These are phyloP conservation scores for Papiliotrema nemorosa DNA, from an alignment of 1,284 basidiomycete genomes.

Conservation along the genomic window DNA sequence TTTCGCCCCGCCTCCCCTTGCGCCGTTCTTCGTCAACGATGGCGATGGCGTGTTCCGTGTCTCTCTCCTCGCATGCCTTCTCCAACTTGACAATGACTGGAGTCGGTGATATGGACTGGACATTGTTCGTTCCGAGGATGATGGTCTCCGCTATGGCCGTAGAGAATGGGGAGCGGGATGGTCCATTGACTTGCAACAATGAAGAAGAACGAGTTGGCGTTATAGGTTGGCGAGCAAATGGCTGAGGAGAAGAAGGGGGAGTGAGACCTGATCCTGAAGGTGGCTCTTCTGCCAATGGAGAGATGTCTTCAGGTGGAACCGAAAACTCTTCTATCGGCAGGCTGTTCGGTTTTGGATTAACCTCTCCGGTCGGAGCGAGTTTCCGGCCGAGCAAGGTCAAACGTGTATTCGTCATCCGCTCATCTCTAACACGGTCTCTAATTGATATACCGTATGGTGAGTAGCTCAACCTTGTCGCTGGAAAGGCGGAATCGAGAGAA, in stretches of 20 bases:
- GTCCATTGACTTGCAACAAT: constrained; percentile 9
- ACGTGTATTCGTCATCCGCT: constrained; percentile 29
- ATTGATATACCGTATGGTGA: constrained; percentile 47
- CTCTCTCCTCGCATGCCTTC: constrained; percentile 37
- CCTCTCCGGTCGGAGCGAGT: constrained; percentile 14
- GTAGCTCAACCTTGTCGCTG: constrained; percentile 35
- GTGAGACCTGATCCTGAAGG: constrained; percentile 42
- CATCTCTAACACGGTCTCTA: constrained; percentile 40
- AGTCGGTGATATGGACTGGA: constrained; percentile 46
- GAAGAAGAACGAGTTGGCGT: constrained; percentile 20
- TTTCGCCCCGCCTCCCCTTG: constrained; percentile 38
- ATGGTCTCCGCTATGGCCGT: constrained; percentile 45
- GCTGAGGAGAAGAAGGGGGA: constrained; percentile 37
- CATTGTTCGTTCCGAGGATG: constrained; percentile 42
- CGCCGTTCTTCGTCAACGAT: constrained; percentile 46
- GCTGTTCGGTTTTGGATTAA: neutral
- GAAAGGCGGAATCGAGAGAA: constrained; percentile 52
- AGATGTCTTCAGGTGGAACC: constrained; percentile 9
- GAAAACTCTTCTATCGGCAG: neutral
- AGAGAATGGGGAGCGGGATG: constrained; percentile 24
- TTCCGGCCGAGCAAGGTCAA: constrained; percentile 32
- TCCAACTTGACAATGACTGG: constrained; percentile 44
- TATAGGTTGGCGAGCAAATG: constrained; percentile 21
- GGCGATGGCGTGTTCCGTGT: constrained; percentile 45
- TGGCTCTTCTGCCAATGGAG: constrained; percentile 28